Evolutionary conservation across 768 basidiomycete species (phyloP).

Genomic region (Tephrocybe sp.): DNA sequence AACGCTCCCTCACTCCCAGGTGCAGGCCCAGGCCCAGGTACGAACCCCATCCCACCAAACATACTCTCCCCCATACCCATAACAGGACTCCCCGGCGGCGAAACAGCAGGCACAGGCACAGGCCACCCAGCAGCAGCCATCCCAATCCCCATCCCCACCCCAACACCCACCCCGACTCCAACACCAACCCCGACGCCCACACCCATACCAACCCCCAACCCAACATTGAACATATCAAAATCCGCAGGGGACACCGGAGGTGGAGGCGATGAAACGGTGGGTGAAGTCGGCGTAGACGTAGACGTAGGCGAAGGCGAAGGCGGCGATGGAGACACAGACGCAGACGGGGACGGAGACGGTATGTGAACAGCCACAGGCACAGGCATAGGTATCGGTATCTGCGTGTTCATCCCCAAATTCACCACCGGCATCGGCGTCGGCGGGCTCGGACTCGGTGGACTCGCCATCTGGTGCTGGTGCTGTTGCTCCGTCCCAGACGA

Average conservation of each 20-base stretch:
- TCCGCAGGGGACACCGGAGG: neutral
- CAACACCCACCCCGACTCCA: neutral
- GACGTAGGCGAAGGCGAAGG: neutral
- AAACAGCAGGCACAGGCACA: too few species aligned
- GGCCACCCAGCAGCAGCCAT: too few species aligned
- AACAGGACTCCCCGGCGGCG: neutral
- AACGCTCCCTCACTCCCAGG: slow-evolving; percentile 14
- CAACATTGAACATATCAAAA: slow-evolving; percentile 11
- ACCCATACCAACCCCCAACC: slow-evolving; percentile 7
- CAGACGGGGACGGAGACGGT: too few species aligned
- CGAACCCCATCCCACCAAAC: slow-evolving; percentile 29
- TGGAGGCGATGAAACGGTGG: neutral
- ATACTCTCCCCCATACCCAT: slow-evolving; percentile 17
- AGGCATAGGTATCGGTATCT: too few species aligned
- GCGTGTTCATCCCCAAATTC: too few species aligned
- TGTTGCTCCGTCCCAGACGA: too few species aligned
- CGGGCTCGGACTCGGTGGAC: too few species aligned
- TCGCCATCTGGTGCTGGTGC: too few species aligned
- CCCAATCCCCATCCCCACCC: neutral
- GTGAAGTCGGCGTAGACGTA: neutral
- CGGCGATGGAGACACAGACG: too few species aligned
- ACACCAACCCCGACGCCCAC: slow-evolving; percentile 2
- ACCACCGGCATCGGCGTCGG: too few species aligned
- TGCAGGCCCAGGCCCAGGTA: too few species aligned
- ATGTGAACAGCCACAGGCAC: too few species aligned